Conservation (phyloP, 73 alveolate genomes). For the Tetrahymena malaccensis region DNA sequence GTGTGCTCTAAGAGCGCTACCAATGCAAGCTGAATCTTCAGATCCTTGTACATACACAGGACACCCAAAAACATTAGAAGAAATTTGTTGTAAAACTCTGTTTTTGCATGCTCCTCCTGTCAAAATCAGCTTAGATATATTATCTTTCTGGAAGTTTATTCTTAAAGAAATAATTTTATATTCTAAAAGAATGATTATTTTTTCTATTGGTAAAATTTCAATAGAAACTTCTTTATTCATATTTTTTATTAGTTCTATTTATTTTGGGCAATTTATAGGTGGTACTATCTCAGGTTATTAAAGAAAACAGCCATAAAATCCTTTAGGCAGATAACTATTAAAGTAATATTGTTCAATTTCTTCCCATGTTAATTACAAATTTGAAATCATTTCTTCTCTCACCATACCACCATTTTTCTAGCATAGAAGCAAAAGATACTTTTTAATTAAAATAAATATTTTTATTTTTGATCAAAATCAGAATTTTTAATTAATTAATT, state of each 20-base stretch:
- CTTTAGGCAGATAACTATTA: not conserved
- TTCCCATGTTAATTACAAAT: not conserved
- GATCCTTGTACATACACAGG: not conserved
- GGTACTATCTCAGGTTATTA: not conserved
- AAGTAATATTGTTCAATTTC: not conserved
- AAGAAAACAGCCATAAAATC: not conserved
- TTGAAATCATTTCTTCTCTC: not conserved
- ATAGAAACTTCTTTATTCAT: not conserved
- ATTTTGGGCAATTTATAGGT: not conserved
- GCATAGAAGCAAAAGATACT: not conserved
- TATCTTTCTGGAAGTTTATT: not conserved
- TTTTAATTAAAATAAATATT: not conserved
- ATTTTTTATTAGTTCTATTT: not conserved
- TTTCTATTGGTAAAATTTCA: not conserved
- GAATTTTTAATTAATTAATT: not conserved
- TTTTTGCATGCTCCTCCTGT: not conserved
- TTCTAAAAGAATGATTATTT: not conserved
- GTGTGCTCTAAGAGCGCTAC: not conserved
- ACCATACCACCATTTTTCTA: not conserved
- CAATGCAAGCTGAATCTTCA: not conserved
- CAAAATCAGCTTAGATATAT: not conserved
- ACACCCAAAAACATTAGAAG: not conserved
- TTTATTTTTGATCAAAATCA: not conserved
- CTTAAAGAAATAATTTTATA: not conserved
- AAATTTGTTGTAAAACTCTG: not conserved